Evolutionary conservation across 2,329 filamentous ascomycete species (phyloP), one percentile per base, ranked within the genome.

Genomic region (Fusarium odoratissimum): DNA sequence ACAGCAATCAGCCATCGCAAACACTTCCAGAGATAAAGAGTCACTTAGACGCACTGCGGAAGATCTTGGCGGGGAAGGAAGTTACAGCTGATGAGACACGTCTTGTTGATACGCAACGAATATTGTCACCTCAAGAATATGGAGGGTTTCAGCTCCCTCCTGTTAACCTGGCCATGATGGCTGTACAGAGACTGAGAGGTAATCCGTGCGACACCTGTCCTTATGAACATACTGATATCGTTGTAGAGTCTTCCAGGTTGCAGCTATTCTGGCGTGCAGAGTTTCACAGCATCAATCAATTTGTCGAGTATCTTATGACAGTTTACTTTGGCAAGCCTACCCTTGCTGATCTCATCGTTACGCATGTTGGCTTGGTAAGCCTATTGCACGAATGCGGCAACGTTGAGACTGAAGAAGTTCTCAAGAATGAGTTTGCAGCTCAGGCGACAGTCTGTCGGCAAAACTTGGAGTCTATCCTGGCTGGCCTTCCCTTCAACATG

Each of bases 241-340:
- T 5, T 0, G 0, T 21, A 66, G 63, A 66, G 11, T 58, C 60
- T 3, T 13, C 42, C 0, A 42, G 49, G 2, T 25, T 66, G 1
- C 64, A 38, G 37, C 56, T 64, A 5, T 65, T 59, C 25, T 66
- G 63, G 63, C 55, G 60, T 1, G 35, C 55, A 1, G 60, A 66
- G 7, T 65, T 66, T 2, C 37, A 66, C 6, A 66, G 31, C 8
- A 49, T 66, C 8, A 33, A 25, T 0, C 63, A 66, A 21, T 66
- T 66, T 30, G 63, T 65, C 6, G 63, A 66, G n/a, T 65, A 66
- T 38, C 35, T 66, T 10, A 66, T 66, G 63, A 66, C 63, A 3
- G 63, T 66, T 7, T 66, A 66, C 25, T 65, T 66, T 9, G 63
- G 63, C 7, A 66, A 66, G 37, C 60, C 60, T 2, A 66, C 60